A percentile compares a stretch with the other conserved stretches of the same genome.
Conservation (phyloP, 169 alveolate genomes). For the Plasmodium falciparum region DNA sequence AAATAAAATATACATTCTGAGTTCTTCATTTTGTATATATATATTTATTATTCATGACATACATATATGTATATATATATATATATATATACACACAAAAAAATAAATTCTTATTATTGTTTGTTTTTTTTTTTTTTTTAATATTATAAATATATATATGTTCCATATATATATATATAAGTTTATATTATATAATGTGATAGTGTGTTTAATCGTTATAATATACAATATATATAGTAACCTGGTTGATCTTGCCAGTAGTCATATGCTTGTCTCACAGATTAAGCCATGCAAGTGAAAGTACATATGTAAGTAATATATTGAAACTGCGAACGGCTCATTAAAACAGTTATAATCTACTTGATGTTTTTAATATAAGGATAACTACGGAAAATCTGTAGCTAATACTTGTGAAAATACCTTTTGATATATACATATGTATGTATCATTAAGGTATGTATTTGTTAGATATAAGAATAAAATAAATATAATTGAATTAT, state of each 20-base stretch:
- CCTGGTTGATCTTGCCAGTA: constrained; percentile 99
- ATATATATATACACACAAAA: too few relatives aligned
- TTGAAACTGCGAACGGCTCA: constrained; percentile 89
- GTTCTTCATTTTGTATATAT: too few relatives aligned
- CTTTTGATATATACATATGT: not conserved
- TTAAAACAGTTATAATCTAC: constrained; percentile 85
- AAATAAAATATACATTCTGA: too few relatives aligned
- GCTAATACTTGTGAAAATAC: constrained; percentile 63
- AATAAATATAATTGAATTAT: constrained; percentile 34
- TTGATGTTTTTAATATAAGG: constrained; percentile 53
- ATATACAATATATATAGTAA: constrained; percentile 85
- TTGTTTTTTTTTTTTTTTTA: too few relatives aligned
- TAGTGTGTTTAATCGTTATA: too few relatives aligned
- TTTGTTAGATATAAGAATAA: constrained; percentile 27
- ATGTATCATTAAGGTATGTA: constrained; percentile 1
- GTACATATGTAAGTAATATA: constrained; percentile 77
- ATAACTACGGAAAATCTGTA: constrained; percentile 78
- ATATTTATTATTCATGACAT: too few relatives aligned
- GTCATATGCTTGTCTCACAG: constrained; percentile 97
- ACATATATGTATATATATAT: too few relatives aligned
- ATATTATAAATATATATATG: too few relatives aligned
- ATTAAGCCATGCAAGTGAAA: constrained; percentile 96
- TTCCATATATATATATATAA: too few relatives aligned
- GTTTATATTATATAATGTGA: too few relatives aligned
- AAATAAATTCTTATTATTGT: too few relatives aligned